These are phyloP conservation scores for Phylloporus sp. DNA, from an alignment of 768 basidiomycete species.

Conservation along the genomic window DNA sequence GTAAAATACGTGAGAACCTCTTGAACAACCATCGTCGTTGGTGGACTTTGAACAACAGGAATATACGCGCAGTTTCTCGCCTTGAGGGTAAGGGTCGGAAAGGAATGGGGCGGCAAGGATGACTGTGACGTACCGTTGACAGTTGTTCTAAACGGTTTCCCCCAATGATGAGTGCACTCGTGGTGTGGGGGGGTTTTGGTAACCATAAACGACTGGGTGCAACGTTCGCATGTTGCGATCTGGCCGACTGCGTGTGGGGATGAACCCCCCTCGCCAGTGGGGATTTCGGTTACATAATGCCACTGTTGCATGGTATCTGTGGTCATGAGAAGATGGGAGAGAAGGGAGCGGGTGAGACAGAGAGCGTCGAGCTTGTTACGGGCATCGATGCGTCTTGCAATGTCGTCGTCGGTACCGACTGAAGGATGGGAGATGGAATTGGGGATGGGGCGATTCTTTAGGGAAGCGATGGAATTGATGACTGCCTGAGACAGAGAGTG, in stretches of 20 bases:
- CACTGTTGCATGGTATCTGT: constrained; percentile 53
- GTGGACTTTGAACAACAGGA: constrained; percentile 73
- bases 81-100: constrained; percentile 32
- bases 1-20: constrained; percentile 88
- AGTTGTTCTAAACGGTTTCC: constrained; percentile 54
- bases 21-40: constrained; percentile 61
- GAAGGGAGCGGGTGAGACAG: constrained; percentile 44
- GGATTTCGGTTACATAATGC: constrained; percentile 69
- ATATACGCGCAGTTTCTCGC: constrained; percentile 63
- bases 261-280: constrained; percentile 59
- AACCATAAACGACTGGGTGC: constrained; percentile 63
- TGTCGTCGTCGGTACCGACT: constrained; percentile 70
- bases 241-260: constrained; percentile 59
- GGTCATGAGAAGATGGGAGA: constrained; percentile 59
- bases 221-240: constrained; percentile 73
- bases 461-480: constrained; percentile 45
- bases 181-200: constrained; percentile 50
- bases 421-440: constrained; percentile 58
- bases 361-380: constrained; percentile 50
- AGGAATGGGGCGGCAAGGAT: background rate
- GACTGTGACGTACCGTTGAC: constrained; percentile 52
- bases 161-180: constrained; percentile 83
- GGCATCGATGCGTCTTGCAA: constrained; percentile 50
- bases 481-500: constrained; percentile 37
- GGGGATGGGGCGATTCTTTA: constrained; percentile 54